A percentile compares a stretch with the other conserved stretches of the same genome.
Evolutionary conservation across 176 grass and related monocot species (phyloP).

Genomic region (Zoysia pacifica): DNA sequence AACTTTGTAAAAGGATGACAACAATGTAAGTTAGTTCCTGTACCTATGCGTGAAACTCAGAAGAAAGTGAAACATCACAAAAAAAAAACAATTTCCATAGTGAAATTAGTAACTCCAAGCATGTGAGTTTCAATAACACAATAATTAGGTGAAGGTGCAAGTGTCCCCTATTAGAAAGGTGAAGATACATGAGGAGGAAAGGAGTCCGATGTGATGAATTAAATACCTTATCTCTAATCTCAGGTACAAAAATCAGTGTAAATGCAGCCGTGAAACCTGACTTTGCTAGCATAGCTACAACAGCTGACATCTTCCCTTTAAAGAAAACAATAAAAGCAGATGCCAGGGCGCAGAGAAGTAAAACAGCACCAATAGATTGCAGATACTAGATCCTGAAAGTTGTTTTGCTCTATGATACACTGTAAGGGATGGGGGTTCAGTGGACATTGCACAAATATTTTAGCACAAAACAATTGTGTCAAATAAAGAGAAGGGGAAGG

Average conservation of each 20-base stretch:
- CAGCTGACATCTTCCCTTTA: conserved; percentile 70
- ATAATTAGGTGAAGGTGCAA: neutral
- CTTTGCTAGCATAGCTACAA: conserved; percentile 70
- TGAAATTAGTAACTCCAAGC: neutral
- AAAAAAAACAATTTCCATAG: too few relatives aligned
- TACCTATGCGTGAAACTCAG: too few relatives aligned
- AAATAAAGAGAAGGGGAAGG: neutral
- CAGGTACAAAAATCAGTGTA: conserved; percentile 87
- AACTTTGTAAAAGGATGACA: too few relatives aligned
- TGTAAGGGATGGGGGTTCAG: conserved; percentile 36
- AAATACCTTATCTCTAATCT: conserved; percentile 93
- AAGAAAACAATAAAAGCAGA: conserved; percentile 63
- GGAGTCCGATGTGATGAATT: neutral
- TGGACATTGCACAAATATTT: neutral
- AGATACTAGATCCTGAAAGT: conserved; percentile 50
- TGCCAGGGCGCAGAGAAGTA: conserved; percentile 58
- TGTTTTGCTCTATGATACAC: conserved; percentile 61
- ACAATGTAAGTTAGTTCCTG: too few relatives aligned
- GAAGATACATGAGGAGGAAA: neutral
- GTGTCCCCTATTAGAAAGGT: neutral
- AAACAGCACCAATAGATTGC: conserved; percentile 55
- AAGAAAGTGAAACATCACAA: too few relatives aligned
- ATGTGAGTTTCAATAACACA: neutral
- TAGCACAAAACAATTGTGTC: neutral
- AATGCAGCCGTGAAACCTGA: conserved; percentile 97